A percentile compares a stretch with the other conserved stretches of the same genome.
Conservation (phyloP, 2,329 filamentous ascomycete species). For the Penicillium hesseltinei region DNA sequence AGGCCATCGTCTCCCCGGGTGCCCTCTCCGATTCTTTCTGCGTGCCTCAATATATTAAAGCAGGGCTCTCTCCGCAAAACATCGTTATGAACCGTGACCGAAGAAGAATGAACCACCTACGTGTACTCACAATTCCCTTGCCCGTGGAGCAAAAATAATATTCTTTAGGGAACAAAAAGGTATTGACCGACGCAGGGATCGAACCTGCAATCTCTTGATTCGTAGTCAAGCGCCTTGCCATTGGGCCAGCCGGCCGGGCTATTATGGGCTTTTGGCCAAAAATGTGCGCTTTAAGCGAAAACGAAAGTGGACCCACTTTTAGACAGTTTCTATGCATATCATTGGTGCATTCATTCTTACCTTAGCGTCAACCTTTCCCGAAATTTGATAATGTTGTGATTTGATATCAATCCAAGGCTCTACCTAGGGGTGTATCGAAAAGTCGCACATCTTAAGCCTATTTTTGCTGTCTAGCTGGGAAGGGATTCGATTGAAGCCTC, state of each 20-base stretch:
- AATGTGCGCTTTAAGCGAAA: not conserved
- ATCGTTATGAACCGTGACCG: too few relatives aligned
- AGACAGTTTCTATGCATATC: not conserved
- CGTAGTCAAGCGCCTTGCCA: constrained; percentile 54
- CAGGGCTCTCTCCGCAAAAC: too few relatives aligned
- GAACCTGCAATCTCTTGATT: constrained; percentile 54
- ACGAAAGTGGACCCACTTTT: fast-evolving
- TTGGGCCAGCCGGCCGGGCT: constrained; percentile 42
- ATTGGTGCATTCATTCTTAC: not conserved
- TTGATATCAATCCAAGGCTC: too few relatives aligned
- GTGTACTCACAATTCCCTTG: too few relatives aligned
- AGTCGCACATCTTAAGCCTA: not conserved
- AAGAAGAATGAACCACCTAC: too few relatives aligned
- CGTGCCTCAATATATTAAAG: too few relatives aligned
- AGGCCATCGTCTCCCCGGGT: too few relatives aligned
- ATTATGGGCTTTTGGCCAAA: fast-evolving
- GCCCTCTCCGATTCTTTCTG: too few relatives aligned
- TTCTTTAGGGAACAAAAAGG: constrained; percentile 2
- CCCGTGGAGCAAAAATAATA: not conserved
- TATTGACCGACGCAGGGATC: constrained; percentile 41
- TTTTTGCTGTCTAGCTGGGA: not conserved
- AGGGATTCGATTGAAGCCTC: not conserved
- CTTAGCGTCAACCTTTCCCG: too few relatives aligned
- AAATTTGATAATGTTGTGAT: too few relatives aligned
- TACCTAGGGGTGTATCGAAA: too few relatives aligned